Percentiles rank a stretch among this genome's conserved stretches.
Evolutionary conservation across 768 basidiomycete genomes (phyloP).

Genomic region (Mycena alexandri): DNA sequence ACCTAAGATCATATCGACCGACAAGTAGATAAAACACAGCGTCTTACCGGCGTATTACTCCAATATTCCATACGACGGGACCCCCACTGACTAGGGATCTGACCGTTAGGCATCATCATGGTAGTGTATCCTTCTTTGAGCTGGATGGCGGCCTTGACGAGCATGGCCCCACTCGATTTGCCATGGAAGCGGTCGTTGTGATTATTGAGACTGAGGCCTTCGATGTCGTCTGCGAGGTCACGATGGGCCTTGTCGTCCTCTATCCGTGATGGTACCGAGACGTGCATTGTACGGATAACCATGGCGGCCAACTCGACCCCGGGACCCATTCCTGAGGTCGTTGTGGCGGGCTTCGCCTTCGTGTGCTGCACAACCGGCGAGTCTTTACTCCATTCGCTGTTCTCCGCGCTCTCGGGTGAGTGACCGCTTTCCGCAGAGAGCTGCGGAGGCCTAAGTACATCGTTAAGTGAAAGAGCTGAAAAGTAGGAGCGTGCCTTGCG

Average conservation of each 20-base stretch:
- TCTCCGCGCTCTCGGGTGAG: neutral
- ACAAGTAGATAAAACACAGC: neutral
- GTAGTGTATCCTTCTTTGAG: conserved; percentile 63
- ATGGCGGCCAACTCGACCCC: conserved; percentile 17
- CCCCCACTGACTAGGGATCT: conserved; percentile 21
- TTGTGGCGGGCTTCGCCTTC: neutral
- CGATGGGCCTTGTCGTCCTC: neutral
- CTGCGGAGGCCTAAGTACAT: neutral
- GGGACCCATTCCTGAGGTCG: neutral
- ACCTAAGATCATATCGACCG: neutral
- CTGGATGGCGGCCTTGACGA: conserved; percentile 67
- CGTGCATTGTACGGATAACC: conserved; percentile 14
- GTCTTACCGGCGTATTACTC: conserved; percentile 42
- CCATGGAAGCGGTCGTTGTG: conserved; percentile 59
- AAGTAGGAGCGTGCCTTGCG: conserved; percentile 4
- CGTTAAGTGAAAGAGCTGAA: neutral
- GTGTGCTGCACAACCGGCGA: conserved; percentile 2
- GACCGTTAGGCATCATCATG: conserved; percentile 47
- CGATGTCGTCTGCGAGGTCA: neutral
- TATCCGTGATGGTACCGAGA: neutral
- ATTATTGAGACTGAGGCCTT: neutral
- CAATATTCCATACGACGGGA: conserved; percentile 37
- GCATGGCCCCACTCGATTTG: conserved; percentile 68
- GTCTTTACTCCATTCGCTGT: conserved; percentile 19
- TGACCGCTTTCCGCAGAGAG: neutral